Percentiles rank a stretch among this genome's conserved stretches.
Conservation (phyloP, 495 filamentous ascomycete species). For the Penicillium malachiteum region DNA sequence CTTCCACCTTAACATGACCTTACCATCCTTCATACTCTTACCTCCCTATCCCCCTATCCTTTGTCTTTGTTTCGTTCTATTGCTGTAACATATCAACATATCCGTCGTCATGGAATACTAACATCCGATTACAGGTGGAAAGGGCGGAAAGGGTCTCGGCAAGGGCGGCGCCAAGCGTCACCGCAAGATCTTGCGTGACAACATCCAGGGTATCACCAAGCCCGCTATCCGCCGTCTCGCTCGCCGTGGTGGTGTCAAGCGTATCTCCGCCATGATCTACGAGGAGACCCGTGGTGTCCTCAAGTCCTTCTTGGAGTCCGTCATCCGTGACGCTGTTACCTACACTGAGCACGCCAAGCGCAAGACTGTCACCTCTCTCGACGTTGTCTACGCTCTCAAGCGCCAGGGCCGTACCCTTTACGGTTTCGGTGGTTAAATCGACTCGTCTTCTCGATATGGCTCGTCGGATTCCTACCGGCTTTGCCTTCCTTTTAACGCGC, state of each 20-base stretch:
- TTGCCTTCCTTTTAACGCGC: constrained; percentile 19
- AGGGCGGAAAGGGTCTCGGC: constrained; percentile 80
- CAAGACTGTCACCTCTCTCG: constrained; percentile 94
- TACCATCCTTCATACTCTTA: neutral
- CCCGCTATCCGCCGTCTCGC: constrained; percentile 68
- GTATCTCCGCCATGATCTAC: constrained; percentile 69
- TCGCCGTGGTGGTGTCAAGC: constrained; percentile 63
- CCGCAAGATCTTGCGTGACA: constrained; percentile 99
- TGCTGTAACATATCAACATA: neutral
- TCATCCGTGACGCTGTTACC: constrained; percentile 91
- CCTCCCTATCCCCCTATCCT: neutral
- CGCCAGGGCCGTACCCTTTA: constrained; percentile 94
- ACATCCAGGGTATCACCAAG: constrained; percentile 88
- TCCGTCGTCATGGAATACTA: constrained; percentile 14
- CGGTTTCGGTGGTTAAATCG: constrained; percentile 92
- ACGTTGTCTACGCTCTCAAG: constrained; percentile 95
- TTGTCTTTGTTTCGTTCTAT: neutral
- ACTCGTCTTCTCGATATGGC: constrained; percentile 6
- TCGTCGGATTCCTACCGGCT: neutral
- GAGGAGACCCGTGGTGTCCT: constrained; percentile 68
- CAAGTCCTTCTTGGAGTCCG: constrained; percentile 64
- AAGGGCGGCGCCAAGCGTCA: constrained; percentile 99
- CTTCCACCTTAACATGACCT: constrained; percentile 3
- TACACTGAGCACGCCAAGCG: constrained; percentile 98
- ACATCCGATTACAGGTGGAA: constrained; percentile 62